phyloP scores from a whole-genome alignment of 805 yeast genomes.

The Clavispora vitiphila region DNA sequence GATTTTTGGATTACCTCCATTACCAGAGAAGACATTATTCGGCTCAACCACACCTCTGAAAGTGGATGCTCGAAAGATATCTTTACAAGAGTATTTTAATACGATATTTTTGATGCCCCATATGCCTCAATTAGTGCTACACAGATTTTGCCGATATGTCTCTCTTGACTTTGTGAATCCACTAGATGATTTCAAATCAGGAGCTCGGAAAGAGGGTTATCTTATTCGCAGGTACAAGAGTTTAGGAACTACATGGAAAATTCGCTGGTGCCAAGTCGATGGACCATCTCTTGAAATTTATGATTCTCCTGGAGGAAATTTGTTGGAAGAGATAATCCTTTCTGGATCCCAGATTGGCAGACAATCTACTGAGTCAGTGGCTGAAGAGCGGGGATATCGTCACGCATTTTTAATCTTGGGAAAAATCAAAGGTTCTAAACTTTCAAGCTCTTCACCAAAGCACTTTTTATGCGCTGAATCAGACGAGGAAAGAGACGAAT shows the following conservation, averaged over 20 bases:
- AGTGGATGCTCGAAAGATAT: conserved; percentile 55
- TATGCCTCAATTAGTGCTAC: conserved; percentile 48
- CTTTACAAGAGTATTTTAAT: conserved; percentile 55
- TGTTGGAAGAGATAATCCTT: conserved; percentile 48
- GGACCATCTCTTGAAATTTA: conserved; percentile 53
- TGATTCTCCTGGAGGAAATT: conserved; percentile 52
- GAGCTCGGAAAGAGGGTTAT: conserved; percentile 59
- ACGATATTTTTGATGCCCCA: conserved; percentile 54
- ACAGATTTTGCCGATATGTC: conserved; percentile 56
- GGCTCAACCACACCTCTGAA: conserved; percentile 55
- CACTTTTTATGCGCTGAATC: conserved; percentile 77
- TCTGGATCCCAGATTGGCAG: conserved; percentile 53
- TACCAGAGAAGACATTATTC: conserved; percentile 64
- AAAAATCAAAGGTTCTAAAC: conserved; percentile 30
- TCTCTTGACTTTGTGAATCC: conserved; percentile 64
- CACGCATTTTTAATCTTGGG: conserved; percentile 60
- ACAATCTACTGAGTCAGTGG: conserved; percentile 39
- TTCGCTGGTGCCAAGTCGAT: conserved; percentile 62
- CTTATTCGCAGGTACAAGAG: conserved; percentile 62
- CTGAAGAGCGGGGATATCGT: conserved; percentile 45
- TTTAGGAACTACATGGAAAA: conserved; percentile 60
- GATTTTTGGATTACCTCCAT: conserved; percentile 50
- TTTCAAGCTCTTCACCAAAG: conserved; percentile 36
- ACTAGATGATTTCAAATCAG: conserved; percentile 47
- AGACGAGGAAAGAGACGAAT: conserved; percentile 66